Conservation (phyloP, 139 green algal species). For the Penium margaritaceum region DNA sequence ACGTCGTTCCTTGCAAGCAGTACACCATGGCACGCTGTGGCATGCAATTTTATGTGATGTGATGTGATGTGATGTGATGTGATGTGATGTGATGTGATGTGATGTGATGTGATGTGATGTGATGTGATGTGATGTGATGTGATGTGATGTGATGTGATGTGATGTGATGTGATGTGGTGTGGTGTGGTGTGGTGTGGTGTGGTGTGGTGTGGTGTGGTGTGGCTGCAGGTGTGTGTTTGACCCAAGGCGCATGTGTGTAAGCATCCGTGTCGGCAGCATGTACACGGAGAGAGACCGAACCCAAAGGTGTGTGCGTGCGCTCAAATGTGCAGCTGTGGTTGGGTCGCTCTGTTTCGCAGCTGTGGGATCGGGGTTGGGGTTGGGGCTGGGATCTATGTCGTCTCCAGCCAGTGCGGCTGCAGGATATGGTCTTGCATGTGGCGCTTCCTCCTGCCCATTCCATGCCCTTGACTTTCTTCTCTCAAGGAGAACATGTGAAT, state of each 20-base stretch:
- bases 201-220: no score
- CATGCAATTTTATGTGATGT: background rate
- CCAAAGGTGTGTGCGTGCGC: slow-evolving; percentile 18
- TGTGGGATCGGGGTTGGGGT: no score
- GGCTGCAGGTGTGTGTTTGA: slow-evolving; percentile 35
- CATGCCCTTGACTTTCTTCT: no score
- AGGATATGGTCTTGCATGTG: no score
- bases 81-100: background rate
- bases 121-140: background rate
- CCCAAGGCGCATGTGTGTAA: slow-evolving; percentile 18
- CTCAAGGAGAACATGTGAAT: no score
- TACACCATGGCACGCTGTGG: no score
- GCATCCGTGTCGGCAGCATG: slow-evolving; percentile 26
- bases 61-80: background rate
- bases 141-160: background rate
- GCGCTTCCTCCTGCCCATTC: no score
- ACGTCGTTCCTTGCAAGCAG: no score
- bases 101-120: background rate
- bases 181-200: background rate
- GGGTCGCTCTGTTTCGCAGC: no score
- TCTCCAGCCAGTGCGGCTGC: no score
- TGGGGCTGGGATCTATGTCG: no score
- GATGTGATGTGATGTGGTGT: background rate
- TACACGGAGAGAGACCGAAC: slow-evolving; percentile 8
- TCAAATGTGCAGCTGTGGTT: no score